These are phyloP conservation scores for Alloteropsis angusta DNA, from an alignment of 202 grass and related monocot species.

Conservation along the genomic window DNA sequence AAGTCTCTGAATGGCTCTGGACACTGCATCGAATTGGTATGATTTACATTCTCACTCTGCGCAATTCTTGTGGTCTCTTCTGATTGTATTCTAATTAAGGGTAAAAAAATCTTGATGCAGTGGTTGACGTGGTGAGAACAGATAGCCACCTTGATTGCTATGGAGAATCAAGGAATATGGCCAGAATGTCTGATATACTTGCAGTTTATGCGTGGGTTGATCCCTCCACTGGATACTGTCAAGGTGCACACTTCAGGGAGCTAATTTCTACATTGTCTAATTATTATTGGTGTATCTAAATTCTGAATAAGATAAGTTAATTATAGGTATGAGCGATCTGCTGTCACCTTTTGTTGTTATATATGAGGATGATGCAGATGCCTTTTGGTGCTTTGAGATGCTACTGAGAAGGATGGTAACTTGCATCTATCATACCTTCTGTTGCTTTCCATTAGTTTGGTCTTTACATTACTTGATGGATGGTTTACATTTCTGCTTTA, in stretches of 20 bases:
- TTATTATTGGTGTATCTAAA: constrained; percentile 25
- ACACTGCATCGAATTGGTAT: constrained; percentile 96
- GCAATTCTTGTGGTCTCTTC: constrained; percentile 9
- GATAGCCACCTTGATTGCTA: constrained; percentile 94
- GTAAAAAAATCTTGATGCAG: constrained; percentile 42
- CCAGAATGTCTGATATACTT: constrained; percentile 99
- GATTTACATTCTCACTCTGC: constrained; percentile 4
- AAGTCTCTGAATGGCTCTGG: constrained; percentile 92
- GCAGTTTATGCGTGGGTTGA: constrained; percentile 99
- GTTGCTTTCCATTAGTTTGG: constrained; percentile 18
- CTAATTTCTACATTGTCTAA: constrained; percentile 2
- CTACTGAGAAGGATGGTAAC: constrained; percentile 92
- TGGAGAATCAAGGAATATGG: constrained; percentile 96
- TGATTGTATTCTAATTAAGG: constrained; percentile 19
- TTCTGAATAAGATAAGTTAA: constrained; percentile 30
- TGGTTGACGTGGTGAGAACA: constrained; percentile 98
- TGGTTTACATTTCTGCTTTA: constrained; percentile 16
- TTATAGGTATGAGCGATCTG: constrained; percentile 95
- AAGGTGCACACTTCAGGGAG: constrained; percentile 47
- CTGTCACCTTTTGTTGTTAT: constrained; percentile 99
- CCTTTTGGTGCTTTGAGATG: constrained; percentile 99
- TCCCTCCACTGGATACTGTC: constrained; percentile 96
- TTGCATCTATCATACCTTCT: constrained; percentile 23
- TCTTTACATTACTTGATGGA: constrained; percentile 15
- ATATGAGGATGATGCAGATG: constrained; percentile 96